Base-by-base conservation (phyloP, 208 protist genomes). In the Trypanosoma conorhini region DNA sequence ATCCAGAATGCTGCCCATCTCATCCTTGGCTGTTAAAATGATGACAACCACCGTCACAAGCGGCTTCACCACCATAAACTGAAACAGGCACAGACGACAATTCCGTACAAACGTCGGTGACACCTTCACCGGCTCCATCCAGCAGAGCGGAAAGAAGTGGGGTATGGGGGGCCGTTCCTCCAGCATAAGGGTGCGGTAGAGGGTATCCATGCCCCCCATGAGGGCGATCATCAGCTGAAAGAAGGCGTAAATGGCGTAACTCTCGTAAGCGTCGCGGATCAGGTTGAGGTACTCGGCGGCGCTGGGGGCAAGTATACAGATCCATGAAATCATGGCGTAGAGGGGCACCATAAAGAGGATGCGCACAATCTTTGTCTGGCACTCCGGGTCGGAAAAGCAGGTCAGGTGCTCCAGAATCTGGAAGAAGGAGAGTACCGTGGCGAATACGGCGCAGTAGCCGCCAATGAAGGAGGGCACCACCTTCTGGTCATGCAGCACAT, bases 241-340 rank as follows among this genome's bases (percentile, higher is more conserved):
- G 76, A 98, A 98, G 76, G 88, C 85, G 79, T 98, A 98, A 59
- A 98, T 91, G 57, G 87, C 96, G 76, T 98, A 98, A 76, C 92
- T 96, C 73, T 98, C 93, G 80, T 98, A 98, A 15, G 85, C 83
- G 70, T 97, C 93, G 8, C 95, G 89, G 48, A 97, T 80, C 1
- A 97, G 66, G 60, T 97, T 96, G 50, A 98, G 83, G 72, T 98
- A 98, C 70, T 89, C 86, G 13, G 91, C 85, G 9, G 72, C 85
- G 54, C 66, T 74, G 21, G 87, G 88, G 24, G 76, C 86, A 10
- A 94, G 64, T 19, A 96, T 79, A 58, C 77, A 86, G 48, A 95
- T 86, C 85, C 83, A 97, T 15, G 86, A 94, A 58, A 93, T 91
- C 30, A 97, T 76, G 22, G 93, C 93, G 64, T 95, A 98, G 13